A percentile compares a stretch with the other conserved stretches of the same genome.
phyloP scores from a whole-genome alignment of 306 rosid genomes.

The Coriaria nepalensis region DNA sequence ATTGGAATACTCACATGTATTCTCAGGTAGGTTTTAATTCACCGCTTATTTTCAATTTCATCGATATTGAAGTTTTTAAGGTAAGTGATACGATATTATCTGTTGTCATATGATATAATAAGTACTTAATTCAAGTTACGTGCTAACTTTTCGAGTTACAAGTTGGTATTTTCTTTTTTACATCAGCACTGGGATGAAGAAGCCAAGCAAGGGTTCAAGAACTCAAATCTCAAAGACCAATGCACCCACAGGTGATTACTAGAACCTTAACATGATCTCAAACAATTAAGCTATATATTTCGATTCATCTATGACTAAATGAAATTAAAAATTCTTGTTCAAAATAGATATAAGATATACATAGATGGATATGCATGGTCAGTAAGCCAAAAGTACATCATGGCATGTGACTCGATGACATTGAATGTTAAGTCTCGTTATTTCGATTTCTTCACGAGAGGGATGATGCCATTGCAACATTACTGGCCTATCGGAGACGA shows the following conservation, averaged over 20 bases:
- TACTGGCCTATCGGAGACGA: slow-evolving; percentile 59
- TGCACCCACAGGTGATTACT: slow-evolving; percentile 50
- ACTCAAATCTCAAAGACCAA: slow-evolving; percentile 57
- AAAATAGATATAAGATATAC: slow-evolving; percentile 48
- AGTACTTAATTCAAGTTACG: not conserved
- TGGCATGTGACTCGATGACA: slow-evolving; percentile 57
- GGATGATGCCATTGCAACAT: slow-evolving; percentile 48
- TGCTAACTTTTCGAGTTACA: not conserved
- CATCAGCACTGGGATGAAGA: slow-evolving; percentile 57
- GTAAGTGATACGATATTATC: too few species aligned
- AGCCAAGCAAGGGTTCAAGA: slow-evolving; percentile 51
- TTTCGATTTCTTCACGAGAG: slow-evolving; percentile 55
- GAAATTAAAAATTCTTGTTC: too few species aligned
- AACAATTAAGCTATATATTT: too few species aligned
- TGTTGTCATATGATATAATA: too few species aligned
- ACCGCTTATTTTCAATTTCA: not conserved
- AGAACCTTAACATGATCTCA: too few species aligned
- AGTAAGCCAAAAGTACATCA: slow-evolving; percentile 60
- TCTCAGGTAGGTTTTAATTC: slow-evolving; percentile 26
- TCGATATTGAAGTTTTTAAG: not conserved
- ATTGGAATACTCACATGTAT: slow-evolving; percentile 58
- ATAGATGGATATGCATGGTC: slow-evolving; percentile 80
- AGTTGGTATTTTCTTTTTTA: too few species aligned
- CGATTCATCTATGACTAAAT: too few species aligned
- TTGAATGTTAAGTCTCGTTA: slow-evolving; percentile 37